Evolutionary conservation across 306 rosid species (phyloP).

Genomic region (Fragaria ananassa): DNA sequence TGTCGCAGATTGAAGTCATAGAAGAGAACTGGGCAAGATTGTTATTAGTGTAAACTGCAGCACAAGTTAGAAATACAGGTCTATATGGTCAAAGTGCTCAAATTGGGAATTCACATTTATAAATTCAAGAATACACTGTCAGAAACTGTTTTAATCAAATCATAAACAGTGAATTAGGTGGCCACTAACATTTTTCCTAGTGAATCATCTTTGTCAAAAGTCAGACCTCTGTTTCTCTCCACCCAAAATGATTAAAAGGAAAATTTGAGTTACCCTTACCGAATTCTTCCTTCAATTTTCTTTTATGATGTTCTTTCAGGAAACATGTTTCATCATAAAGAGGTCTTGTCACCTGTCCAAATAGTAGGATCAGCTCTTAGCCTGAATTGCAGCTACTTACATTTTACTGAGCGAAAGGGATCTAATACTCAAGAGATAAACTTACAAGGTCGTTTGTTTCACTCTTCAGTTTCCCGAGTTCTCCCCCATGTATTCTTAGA

Average conservation of each 20-base stretch:
- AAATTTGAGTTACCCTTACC: slow-evolving; percentile 47
- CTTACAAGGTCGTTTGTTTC: slow-evolving; percentile 49
- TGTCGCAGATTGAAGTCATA: neutral
- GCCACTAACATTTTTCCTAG: neutral
- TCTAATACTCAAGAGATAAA: slow-evolving; percentile 9
- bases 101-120: neutral
- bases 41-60: neutral
- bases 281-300: slow-evolving; percentile 80
- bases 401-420: neutral
- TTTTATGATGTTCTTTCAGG: slow-evolving; percentile 70
- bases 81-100: neutral
- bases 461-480: slow-evolving; percentile 47
- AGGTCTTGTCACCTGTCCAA: slow-evolving; percentile 59
- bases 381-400: slow-evolving; percentile 17
- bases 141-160: too few species aligned
- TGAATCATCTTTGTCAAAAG: neutral
- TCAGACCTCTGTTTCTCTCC: neutral
- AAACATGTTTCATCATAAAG: slow-evolving; percentile 66
- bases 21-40: neutral
- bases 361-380: slow-evolving; percentile 26
- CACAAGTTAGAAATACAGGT: neutral
- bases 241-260: slow-evolving; percentile 17
- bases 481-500: slow-evolving; percentile 58
- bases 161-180: neutral
- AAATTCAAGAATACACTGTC: neutral